Conservation (phyloP, 768 basidiomycete species). For the Trichaptum fuscoviolaceum region DNA sequence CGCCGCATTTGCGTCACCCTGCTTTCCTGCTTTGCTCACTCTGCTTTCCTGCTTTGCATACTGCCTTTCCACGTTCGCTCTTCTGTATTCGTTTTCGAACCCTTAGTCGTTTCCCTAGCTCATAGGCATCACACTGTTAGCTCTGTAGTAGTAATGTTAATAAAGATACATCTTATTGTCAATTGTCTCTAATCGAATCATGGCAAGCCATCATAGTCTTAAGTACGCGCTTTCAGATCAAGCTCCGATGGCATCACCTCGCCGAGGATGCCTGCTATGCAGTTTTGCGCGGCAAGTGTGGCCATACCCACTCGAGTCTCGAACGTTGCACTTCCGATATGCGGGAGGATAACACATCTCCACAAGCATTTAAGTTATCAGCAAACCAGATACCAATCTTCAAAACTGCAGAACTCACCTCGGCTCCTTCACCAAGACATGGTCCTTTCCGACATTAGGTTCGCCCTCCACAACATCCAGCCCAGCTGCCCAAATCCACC, state of each 20-base stretch:
- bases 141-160: not conserved
- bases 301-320: constrained; percentile 86
- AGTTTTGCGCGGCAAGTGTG: constrained; percentile 62
- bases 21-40: not conserved
- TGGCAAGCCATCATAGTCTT: not conserved
- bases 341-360: constrained; percentile 81
- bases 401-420: constrained; percentile 37
- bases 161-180: not conserved
- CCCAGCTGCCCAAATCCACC: constrained; percentile 88
- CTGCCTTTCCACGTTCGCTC: not conserved
- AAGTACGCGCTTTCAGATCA: constrained; percentile 18
- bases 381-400: constrained; percentile 3
- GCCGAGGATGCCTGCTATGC: constrained; percentile 51
- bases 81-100: not conserved
- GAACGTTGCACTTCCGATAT: constrained; percentile 85
- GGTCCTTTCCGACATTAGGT: constrained; percentile 64
- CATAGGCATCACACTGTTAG: not conserved
- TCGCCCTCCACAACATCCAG: constrained; percentile 94
- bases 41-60: not conserved
- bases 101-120: not conserved
- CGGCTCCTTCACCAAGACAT: constrained; percentile 76
- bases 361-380: not conserved
- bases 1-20: not conserved
- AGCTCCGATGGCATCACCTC: constrained; percentile 52
- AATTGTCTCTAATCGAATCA: not conserved